phyloP scores from a whole-genome alignment of 1,284 basidiomycete genomes.

The Blastosporella zonata region DNA sequence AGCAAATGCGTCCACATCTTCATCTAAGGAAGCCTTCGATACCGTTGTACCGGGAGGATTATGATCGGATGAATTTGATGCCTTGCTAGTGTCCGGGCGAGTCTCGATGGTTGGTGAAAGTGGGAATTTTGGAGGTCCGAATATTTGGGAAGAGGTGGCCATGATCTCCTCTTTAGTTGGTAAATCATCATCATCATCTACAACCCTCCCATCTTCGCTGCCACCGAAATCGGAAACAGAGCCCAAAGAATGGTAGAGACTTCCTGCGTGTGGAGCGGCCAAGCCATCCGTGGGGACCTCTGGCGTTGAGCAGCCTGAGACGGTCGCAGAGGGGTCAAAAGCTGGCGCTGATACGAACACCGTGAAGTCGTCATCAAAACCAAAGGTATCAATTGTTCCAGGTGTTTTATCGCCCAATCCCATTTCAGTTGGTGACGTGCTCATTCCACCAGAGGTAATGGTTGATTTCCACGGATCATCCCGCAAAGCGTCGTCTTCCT shows the following conservation, averaged over 20 bases:
- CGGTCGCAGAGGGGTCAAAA: conserved; percentile 8
- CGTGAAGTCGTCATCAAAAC: conserved; percentile 79
- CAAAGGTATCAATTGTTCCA: conserved; percentile 22
- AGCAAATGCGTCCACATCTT: conserved; percentile 12
- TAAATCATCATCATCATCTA: conserved; percentile 19
- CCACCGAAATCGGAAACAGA: conserved; percentile 28
- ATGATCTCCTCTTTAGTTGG: conserved; percentile 24
- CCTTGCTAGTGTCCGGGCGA: background rate
- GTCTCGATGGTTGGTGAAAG: background rate
- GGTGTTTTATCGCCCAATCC: conserved; percentile 15
- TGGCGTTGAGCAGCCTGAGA: conserved; percentile 16
- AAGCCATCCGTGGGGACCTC: conserved; percentile 7
- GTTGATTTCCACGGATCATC: conserved; percentile 34
- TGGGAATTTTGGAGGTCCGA: conserved; percentile 36
- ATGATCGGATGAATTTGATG: background rate
- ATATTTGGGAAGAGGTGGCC: conserved; percentile 41
- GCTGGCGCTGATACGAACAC: conserved; percentile 63
- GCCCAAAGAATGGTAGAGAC: conserved; percentile 24
- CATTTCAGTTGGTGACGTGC: conserved; percentile 25
- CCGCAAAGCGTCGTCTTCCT: conserved; percentile 36
- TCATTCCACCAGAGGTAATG: conserved; percentile 18
- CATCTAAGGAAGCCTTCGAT: conserved; percentile 2
- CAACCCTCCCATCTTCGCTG: conserved; percentile 20
- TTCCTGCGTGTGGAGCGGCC: conserved; percentile 10
- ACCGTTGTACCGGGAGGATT: background rate